Evolutionary conservation across 2,329 filamentous ascomycete species (phyloP), one percentile per base, ranked within the genome.

Genomic region (Trichoderma breve): DNA sequence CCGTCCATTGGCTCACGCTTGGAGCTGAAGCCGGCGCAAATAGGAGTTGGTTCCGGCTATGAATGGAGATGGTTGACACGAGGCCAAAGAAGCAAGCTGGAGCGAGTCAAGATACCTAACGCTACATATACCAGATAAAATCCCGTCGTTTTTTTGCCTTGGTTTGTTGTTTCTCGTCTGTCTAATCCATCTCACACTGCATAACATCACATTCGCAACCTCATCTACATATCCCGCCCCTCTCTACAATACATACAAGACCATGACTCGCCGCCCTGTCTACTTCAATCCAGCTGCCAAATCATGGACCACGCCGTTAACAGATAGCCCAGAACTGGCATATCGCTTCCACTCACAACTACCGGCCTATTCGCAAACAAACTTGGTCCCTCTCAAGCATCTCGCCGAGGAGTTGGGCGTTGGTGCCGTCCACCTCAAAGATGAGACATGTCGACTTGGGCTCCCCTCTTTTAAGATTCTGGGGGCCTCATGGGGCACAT

Each of bases 381-480:
- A 85, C 0, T 82, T 94, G 0, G 71, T 79, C 18, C 74, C 82
- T 0, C 82, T 94, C 0, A 82, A 85, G 0, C 76, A 80, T 0
- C 74, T 93, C 1, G 90, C 92, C 0, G 75, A 81, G 3, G 84
- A 90, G 15, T 79, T 94, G 0, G 87, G 87, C 0, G 81, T 93
- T 12, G 80, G 81, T 0, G 81, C 84, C 6, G 83, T 95, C 4
- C 85, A 90, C 47, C 77, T 94, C 74, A 95, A 95, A 77, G 89
- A 94, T 76, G 92, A 95, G 79, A 89, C 87, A 32, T 83, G 81
- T 68, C 87, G 92, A 6, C 88, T 93, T 47, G 90, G 90, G 0
- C 84, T 95, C 2, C 91, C 91, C 0, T 87, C 92, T 0, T 95
- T 95, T 3, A 96, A 96, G 80, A 92, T 95, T 58, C 86, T 95